Evolutionary conservation across 345 rosid species (phyloP).

Genomic region (Rhizophora mangle): DNA sequence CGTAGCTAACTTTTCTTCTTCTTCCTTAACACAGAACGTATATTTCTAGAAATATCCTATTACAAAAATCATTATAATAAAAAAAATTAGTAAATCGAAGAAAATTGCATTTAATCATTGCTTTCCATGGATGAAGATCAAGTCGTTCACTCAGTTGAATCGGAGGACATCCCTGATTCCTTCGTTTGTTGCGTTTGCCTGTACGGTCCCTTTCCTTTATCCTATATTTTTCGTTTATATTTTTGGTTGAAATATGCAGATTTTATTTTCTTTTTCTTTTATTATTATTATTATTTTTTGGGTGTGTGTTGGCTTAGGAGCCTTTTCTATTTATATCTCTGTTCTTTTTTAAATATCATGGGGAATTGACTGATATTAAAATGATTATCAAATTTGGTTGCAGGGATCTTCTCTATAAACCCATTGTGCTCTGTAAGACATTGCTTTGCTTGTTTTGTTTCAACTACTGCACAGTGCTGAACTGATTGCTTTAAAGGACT

Average conservation of each 20-base stretch:
- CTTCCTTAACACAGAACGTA: too few species aligned
- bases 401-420: conserved; percentile 94
- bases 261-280: too few species aligned
- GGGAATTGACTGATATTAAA: conserved; percentile 1
- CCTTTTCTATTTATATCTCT: background rate
- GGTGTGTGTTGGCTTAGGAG: background rate
- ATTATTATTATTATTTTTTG: too few species aligned
- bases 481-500: background rate
- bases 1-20: too few species aligned
- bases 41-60: too few species aligned
- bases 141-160: conserved; percentile 6
- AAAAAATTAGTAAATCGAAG: too few species aligned
- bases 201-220: conserved; percentile 29
- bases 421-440: conserved; percentile 67
- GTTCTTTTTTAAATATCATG: background rate
- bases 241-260: too few species aligned
- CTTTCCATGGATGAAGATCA: background rate
- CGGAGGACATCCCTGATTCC: conserved; percentile 48
- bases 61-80: too few species aligned
- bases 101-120: too few species aligned
- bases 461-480: background rate
- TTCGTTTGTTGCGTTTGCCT: conserved; percentile 67
- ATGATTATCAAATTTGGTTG: conserved; percentile 15
- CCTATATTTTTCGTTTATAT: too few species aligned
- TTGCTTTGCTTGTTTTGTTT: background rate